These are phyloP conservation scores for Chlorella ohadii DNA, from an alignment of 139 green algal species.

Conservation along the genomic window DNA sequence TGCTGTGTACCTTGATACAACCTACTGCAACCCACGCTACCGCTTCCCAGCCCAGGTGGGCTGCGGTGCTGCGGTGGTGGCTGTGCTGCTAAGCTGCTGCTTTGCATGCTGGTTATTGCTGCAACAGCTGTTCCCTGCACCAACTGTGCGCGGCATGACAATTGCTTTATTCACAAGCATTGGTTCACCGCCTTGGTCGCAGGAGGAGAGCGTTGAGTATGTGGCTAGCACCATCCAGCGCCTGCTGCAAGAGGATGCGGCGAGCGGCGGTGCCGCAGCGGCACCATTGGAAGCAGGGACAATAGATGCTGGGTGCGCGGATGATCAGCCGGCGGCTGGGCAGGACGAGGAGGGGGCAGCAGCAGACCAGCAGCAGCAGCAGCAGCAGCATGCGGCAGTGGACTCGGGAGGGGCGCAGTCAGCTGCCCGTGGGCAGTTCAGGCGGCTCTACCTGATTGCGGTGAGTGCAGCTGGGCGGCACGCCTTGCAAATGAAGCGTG, in stretches of 20 bases:
- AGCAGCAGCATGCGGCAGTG: not conserved
- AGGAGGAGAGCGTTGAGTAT: slow-evolving; percentile 71
- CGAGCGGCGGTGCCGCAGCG: not conserved
- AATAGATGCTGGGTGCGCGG: not conserved
- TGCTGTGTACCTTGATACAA: slow-evolving; percentile 88
- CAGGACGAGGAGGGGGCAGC: not conserved
- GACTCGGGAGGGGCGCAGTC: not conserved
- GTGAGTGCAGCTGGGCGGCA: too few relatives aligned
- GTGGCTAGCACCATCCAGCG: slow-evolving; percentile 57
- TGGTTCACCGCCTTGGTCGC: not conserved
- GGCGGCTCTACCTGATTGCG: slow-evolving; percentile 61
- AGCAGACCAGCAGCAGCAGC: not conserved
- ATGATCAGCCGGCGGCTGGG: not conserved
- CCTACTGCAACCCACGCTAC: slow-evolving; percentile 78
- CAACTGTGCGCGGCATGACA: too few relatives aligned
- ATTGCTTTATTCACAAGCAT: too few relatives aligned
- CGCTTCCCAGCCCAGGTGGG: slow-evolving; percentile 71
- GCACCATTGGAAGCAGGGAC: not conserved
- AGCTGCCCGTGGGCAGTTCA: not conserved
- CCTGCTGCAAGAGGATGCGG: slow-evolving; percentile 43
- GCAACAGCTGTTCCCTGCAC: not conserved
- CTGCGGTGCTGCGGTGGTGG: not conserved
- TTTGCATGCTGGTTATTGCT: not conserved
- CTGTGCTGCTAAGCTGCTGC: not conserved
- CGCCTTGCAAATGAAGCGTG: not conserved